phyloP scores from a whole-genome alignment of 352 stramenopile species.

The Globisporangium carolinianum region DNA sequence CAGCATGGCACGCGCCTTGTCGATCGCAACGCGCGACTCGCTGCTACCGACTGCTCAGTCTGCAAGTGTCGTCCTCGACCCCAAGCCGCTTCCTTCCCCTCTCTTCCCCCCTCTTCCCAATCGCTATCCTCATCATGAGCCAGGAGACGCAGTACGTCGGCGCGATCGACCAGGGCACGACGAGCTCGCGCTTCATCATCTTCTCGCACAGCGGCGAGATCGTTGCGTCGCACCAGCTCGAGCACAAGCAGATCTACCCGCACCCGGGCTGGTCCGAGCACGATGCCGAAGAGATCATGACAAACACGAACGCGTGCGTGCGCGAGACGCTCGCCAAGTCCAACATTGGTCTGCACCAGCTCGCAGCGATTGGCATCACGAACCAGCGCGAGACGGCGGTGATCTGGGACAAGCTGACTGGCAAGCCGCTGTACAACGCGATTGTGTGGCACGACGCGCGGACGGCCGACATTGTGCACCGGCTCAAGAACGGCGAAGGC shows the following conservation, averaged over 20 bases:
- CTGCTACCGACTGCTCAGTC: slow-evolving; percentile 19
- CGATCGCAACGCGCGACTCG: too few relatives aligned
- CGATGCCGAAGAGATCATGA: slow-evolving; percentile 94
- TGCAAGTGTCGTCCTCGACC: slow-evolving; percentile 20
- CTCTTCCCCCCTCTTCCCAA: slow-evolving; percentile 3
- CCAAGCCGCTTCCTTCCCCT: slow-evolving; percentile 4
- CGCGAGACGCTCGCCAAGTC: slow-evolving; percentile 61
- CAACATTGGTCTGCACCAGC: slow-evolving; percentile 53
- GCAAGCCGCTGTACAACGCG: slow-evolving; percentile 95
- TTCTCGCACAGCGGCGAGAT: slow-evolving; percentile 90
- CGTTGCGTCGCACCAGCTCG: slow-evolving; percentile 89
- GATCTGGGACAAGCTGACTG: slow-evolving; percentile 94
- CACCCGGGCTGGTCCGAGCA: slow-evolving; percentile 96
- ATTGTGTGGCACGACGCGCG: slow-evolving; percentile 99
- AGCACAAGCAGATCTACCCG: slow-evolving; percentile 96
- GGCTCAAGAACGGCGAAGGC: slow-evolving; percentile 57
- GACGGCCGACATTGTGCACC: slow-evolving; percentile 88
- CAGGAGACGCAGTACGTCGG: slow-evolving; percentile 52
- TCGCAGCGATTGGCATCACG: slow-evolving; percentile 95
- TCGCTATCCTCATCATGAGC: slow-evolving; percentile 19
- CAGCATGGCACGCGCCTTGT: neutral
- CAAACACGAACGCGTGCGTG: slow-evolving; percentile 77
- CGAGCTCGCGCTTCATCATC: slow-evolving; percentile 94
- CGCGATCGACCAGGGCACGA: slow-evolving; percentile 97
- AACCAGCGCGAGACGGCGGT: slow-evolving; percentile 99